Conservation (phyloP, 23 red algal genomes). For the Gracilaria vermiculophylla region DNA sequence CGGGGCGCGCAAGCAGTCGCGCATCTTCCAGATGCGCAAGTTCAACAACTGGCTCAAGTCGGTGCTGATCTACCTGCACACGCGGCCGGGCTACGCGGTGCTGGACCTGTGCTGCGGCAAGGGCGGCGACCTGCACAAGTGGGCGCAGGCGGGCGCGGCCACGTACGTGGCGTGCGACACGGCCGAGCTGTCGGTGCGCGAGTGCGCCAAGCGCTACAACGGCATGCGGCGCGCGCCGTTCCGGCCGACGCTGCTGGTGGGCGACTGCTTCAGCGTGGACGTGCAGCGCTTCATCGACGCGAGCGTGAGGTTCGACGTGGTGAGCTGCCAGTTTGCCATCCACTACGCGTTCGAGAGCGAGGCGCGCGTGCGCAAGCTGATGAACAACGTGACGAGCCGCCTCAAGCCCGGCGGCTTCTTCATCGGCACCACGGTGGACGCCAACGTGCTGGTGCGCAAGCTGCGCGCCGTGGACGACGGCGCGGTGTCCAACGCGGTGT, state of each 20-base stretch:
- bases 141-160: conserved; percentile 26
- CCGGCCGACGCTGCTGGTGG: conserved; percentile 65
- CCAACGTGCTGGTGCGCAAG: conserved; percentile 93
- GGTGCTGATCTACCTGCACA: conserved; percentile 87
- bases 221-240: conserved; percentile 51
- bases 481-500: conserved; percentile 68
- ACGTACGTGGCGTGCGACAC: conserved; percentile 80
- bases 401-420: conserved; percentile 95
- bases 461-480: conserved; percentile 64
- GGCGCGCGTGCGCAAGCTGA: conserved; percentile 72
- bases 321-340: conserved; percentile 97
- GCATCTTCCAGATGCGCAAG: conserved; percentile 80
- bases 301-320: conserved; percentile 79
- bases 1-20: conserved; percentile 40
- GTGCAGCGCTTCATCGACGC: neutral
- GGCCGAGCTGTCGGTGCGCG: conserved; percentile 68
- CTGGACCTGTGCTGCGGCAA: conserved; percentile 96
- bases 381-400: conserved; percentile 82
- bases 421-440: conserved; percentile 91
- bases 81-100: conserved; percentile 76
- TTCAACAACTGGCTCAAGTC: conserved; percentile 99
- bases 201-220: conserved; percentile 73
- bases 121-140: conserved; percentile 95
- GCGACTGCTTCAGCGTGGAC: conserved; percentile 75
- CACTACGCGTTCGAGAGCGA: conserved; percentile 98